These are phyloP conservation scores for Clonostachys chloroleuca DNA, from an alignment of 2,329 filamentous ascomycete genomes.

Conservation along the genomic window DNA sequence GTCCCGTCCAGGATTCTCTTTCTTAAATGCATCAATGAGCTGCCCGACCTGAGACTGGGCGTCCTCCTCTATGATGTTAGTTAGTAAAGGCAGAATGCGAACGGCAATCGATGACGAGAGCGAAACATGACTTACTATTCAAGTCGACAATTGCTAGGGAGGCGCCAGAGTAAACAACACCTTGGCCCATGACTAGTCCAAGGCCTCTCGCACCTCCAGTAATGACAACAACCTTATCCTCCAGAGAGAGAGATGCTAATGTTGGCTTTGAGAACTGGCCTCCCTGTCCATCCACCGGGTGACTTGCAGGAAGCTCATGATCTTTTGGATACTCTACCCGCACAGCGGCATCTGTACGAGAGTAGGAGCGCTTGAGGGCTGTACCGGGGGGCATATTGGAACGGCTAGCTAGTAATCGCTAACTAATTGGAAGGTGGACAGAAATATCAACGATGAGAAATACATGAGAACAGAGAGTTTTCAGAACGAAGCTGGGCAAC, in stretches of 20 bases:
- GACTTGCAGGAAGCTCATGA: slow-evolving; percentile 64
- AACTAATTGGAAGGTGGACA: too few species aligned
- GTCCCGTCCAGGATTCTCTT: slow-evolving; percentile 72
- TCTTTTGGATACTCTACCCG: slow-evolving; percentile 76
- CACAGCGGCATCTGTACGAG: slow-evolving; percentile 75
- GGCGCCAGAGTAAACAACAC: slow-evolving; percentile 81
- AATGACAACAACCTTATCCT: slow-evolving; percentile 77
- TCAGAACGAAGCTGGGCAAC: too few species aligned
- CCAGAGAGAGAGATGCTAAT: slow-evolving; percentile 79
- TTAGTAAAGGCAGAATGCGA: too few species aligned
- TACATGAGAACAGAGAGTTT: too few species aligned
- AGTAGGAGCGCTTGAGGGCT: slow-evolving; percentile 47
- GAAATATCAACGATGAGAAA: too few species aligned
- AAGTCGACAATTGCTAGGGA: slow-evolving; percentile 90
- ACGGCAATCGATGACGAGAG: too few species aligned
- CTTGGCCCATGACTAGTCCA: slow-evolving; percentile 90
- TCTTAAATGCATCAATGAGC: slow-evolving; percentile 70
- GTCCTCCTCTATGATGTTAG: slow-evolving; percentile 64
- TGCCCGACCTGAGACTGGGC: slow-evolving; percentile 71
- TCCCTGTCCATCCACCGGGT: slow-evolving; percentile 69
- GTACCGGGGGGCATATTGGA: too few species aligned
- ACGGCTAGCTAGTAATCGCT: too few species aligned
- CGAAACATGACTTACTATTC: slow-evolving; percentile 61
- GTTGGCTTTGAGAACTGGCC: slow-evolving; percentile 83
- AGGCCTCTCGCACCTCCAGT: slow-evolving; percentile 88